These are phyloP conservation scores for Mycena olivaceomarginata DNA, from an alignment of 768 basidiomycete species.

Conservation along the genomic window DNA sequence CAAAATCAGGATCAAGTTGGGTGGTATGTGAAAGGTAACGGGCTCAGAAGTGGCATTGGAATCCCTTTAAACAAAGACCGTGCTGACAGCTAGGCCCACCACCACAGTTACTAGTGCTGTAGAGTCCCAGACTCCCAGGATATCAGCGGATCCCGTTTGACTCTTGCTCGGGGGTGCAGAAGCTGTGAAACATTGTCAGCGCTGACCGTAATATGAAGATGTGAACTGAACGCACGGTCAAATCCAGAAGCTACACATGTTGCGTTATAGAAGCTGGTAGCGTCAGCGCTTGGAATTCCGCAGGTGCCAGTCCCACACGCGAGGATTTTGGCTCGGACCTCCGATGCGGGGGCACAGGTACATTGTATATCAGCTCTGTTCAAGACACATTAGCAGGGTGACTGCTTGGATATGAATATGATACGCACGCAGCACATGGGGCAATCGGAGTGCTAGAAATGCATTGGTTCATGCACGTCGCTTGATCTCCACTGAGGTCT, in stretches of 20 bases:
- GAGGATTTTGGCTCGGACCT: neutral
- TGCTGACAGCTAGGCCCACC: slow-evolving; percentile 4
- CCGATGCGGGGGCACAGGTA: slow-evolving; percentile 5
- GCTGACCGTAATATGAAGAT: slow-evolving; percentile 5
- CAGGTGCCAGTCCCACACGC: slow-evolving; percentile 1
- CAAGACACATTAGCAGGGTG: neutral
- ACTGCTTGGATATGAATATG: slow-evolving; percentile 3
- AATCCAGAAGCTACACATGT: neutral
- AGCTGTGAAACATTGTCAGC: slow-evolving; percentile 1
- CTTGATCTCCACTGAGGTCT: slow-evolving; percentile 1
- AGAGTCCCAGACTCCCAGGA: neutral
- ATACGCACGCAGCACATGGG: slow-evolving; percentile 1
- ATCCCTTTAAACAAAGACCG: slow-evolving; percentile 9
- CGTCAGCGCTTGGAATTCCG: neutral
- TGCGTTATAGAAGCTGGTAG: neutral
- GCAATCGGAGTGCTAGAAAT: neutral
- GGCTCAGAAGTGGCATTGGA: neutral
- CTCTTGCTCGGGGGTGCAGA: neutral
- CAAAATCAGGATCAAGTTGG: too few relatives aligned
- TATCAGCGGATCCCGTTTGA: slow-evolving; percentile 1
- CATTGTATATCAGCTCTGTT: slow-evolving; percentile 3
- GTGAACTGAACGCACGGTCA: slow-evolving; percentile 1
- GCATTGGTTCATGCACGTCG: neutral
- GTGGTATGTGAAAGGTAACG: too few relatives aligned
- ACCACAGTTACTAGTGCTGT: neutral